Evolutionary conservation across 805 yeast species (phyloP).

Genomic region (Teunomyces panamensis): DNA sequence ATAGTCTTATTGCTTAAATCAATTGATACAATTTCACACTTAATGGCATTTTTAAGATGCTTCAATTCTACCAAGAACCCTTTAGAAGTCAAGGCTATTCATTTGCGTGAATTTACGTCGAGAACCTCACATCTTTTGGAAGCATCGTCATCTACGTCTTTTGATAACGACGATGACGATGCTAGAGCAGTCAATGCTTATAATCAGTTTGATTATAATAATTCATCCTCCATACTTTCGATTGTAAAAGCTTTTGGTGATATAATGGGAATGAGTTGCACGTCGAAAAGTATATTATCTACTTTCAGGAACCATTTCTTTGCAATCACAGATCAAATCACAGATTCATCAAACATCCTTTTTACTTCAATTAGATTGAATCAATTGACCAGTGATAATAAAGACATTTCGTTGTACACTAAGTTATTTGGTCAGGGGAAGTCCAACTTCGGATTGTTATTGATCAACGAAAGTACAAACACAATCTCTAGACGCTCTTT

Average conservation of each 20-base stretch:
- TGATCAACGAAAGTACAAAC: constrained; percentile 17
- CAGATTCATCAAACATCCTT: constrained; percentile 24
- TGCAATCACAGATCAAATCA: constrained; percentile 30
- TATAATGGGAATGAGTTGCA: constrained; percentile 24
- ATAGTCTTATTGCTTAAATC: constrained; percentile 27
- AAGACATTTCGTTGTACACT: constrained; percentile 21
- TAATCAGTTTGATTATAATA: constrained; percentile 23
- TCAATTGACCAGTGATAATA: constrained; percentile 16
- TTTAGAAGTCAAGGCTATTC: constrained; percentile 46
- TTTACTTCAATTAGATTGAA: constrained; percentile 19
- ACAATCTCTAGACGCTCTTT: too few relatives aligned
- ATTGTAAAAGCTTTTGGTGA: constrained; percentile 34
- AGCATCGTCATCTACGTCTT: constrained; percentile 44
- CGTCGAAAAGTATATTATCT: constrained; percentile 30
- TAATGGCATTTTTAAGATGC: constrained; percentile 31
- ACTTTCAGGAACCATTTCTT: constrained; percentile 28
- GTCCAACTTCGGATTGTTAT: constrained; percentile 32
- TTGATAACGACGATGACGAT: constrained; percentile 11
- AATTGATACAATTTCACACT: constrained; percentile 30
- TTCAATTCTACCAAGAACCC: constrained; percentile 17
- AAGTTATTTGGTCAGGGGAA: constrained; percentile 24
- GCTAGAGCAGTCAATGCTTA: constrained; percentile 8
- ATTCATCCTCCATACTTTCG: constrained; percentile 32
- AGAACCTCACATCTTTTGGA: constrained; percentile 69
- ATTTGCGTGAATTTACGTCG: constrained; percentile 58